Percentiles rank a stretch among this genome's conserved stretches.
Conservation (phyloP, 208 protist species). For the Angomonas deanei region DNA sequence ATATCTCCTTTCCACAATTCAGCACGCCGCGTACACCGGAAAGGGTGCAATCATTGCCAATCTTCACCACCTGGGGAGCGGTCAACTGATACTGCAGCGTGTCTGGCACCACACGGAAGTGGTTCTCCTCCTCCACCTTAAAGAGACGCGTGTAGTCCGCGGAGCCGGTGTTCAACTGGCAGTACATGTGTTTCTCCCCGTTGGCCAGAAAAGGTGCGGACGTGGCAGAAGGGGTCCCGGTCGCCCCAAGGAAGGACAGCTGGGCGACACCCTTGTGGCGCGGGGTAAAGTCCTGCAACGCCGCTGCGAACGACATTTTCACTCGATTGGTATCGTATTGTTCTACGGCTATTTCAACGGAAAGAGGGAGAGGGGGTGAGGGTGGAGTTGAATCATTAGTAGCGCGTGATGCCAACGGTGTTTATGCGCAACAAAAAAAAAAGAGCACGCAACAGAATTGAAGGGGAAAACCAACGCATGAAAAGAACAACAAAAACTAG, state of each 20-base stretch:
- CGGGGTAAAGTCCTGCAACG: not conserved
- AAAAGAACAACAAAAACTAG: not conserved
- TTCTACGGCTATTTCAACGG: too few relatives aligned
- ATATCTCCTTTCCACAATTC: not conserved
- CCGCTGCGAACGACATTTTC: too few relatives aligned
- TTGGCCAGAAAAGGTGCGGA: conserved; percentile 10
- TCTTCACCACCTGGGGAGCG: conserved; percentile 5
- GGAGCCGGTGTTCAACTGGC: conserved; percentile 4
- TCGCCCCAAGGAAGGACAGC: not conserved
- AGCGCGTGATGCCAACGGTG: not conserved
- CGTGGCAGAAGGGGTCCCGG: not conserved
- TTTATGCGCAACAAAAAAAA: not conserved
- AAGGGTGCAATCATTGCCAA: conserved; percentile 1
- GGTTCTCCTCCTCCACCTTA: not conserved
- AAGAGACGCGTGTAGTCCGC: conserved; percentile 5
- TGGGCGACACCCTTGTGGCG: not conserved
- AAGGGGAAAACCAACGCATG: not conserved
- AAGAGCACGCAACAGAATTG: not conserved
- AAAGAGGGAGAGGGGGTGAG: conserved; percentile 9
- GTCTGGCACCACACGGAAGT: conserved; percentile 3
- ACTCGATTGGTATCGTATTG: too few relatives aligned
- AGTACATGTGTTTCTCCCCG: conserved; percentile 5
- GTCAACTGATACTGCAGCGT: conserved; percentile 5
- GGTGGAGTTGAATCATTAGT: not conserved
- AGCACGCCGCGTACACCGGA: conserved; percentile 9